Evolutionary conservation across 805 yeast genomes (phyloP).

Genomic region (Kuraishia capsulata): DNA sequence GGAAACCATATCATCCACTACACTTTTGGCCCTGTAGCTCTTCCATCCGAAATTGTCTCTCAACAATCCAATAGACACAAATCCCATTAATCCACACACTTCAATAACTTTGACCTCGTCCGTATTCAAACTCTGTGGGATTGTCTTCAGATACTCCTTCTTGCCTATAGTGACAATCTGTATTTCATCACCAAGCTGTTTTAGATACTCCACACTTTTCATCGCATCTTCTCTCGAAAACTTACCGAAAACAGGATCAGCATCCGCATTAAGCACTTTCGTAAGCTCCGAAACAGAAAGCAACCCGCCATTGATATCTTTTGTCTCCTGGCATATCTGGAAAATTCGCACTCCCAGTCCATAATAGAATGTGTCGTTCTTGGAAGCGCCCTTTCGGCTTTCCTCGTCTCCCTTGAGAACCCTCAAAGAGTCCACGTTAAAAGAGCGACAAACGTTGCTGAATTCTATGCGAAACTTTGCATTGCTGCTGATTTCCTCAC

Average conservation of each 20-base stretch:
- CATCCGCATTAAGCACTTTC: slow-evolving; percentile 17
- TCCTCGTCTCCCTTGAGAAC: slow-evolving; percentile 17
- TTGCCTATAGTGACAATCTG: slow-evolving; percentile 51
- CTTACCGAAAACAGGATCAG: slow-evolving; percentile 1
- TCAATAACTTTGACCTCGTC: slow-evolving; percentile 71
- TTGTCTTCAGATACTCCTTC: slow-evolving; percentile 48
- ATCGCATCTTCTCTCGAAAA: slow-evolving; percentile 40
- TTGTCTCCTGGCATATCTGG: slow-evolving; percentile 63
- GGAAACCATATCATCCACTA: slow-evolving; percentile 71
- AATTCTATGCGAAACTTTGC: slow-evolving; percentile 62
- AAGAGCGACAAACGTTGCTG: slow-evolving; percentile 63
- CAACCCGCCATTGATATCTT: slow-evolving; percentile 76
- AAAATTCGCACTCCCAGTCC: slow-evolving; percentile 68
- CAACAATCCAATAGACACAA: slow-evolving; percentile 52
- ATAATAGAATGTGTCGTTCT: slow-evolving; percentile 44
- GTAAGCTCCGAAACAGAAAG: slow-evolving; percentile 51
- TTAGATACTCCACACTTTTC: slow-evolving; percentile 43
- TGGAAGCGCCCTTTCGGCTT: slow-evolving; percentile 12
- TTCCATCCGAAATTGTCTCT: slow-evolving; percentile 77
- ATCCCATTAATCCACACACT: slow-evolving; percentile 72
- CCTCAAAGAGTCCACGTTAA: slow-evolving; percentile 81
- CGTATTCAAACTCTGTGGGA: slow-evolving; percentile 51
- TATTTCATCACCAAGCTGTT: slow-evolving; percentile 61
- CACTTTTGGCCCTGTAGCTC: slow-evolving; percentile 45
- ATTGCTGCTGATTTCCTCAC: slow-evolving; percentile 54